Conservation (phyloP, 306 rosid genomes). For the Gillenia trifoliata region DNA sequence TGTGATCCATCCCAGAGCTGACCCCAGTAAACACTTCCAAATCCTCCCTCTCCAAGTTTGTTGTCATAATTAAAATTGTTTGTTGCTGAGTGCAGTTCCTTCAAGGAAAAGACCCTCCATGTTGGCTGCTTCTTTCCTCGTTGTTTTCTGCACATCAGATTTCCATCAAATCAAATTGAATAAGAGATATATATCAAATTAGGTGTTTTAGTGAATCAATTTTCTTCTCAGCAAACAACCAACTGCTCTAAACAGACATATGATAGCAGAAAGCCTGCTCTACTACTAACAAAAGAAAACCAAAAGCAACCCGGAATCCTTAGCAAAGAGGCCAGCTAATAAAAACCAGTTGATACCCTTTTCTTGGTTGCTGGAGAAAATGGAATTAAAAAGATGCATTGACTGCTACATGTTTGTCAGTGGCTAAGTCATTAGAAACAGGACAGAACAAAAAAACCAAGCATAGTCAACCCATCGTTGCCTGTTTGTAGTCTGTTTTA, state of each 20-base stretch:
- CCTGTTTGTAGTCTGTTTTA: not conserved
- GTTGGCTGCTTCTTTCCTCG: slow-evolving; percentile 77
- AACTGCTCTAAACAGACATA: not conserved
- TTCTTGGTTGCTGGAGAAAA: slow-evolving; percentile 13
- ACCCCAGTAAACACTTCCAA: slow-evolving; percentile 99
- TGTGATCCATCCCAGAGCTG: slow-evolving; percentile 99
- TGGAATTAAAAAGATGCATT: not conserved
- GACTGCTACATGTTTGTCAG: not conserved
- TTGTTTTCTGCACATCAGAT: slow-evolving; percentile 57
- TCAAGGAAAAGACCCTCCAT: slow-evolving; percentile 90
- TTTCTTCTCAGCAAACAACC: not conserved
- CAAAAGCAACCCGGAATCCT: not conserved
- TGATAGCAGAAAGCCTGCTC: not conserved
- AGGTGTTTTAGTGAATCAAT: not conserved
- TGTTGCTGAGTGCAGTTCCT: slow-evolving; percentile 91
- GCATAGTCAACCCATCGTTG: not conserved
- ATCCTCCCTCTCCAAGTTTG: slow-evolving; percentile 99
- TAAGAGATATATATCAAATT: too few relatives aligned
- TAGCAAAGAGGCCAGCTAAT: not conserved
- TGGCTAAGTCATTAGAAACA: not conserved
- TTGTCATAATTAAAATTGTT: slow-evolving; percentile 95
- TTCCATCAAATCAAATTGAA: not conserved
- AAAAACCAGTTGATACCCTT: not conserved
- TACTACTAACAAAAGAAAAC: not conserved
- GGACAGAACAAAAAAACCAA: not conserved